These are phyloP conservation scores for Boletus huronensis DNA, from an alignment of 768 basidiomycete genomes.

Conservation along the genomic window DNA sequence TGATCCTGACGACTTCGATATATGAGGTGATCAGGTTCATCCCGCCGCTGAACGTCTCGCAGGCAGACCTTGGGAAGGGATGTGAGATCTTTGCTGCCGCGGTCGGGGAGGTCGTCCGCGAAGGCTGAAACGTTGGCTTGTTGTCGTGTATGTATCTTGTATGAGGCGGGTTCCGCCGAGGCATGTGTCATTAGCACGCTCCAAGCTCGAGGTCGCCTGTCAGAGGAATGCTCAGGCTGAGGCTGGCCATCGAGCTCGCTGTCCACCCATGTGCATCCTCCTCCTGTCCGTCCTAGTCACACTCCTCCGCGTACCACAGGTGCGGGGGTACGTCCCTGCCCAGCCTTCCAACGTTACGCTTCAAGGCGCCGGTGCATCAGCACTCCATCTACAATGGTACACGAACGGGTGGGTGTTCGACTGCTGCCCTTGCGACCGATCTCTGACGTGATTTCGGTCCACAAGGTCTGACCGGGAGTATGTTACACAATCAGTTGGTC, in stretches of 20 bases:
- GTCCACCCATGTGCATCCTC: constrained; percentile 14
- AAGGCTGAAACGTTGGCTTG: constrained; percentile 19
- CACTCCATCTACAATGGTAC: constrained; percentile 60
- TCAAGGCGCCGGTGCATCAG: constrained; percentile 44
- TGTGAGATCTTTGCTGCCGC: constrained; percentile 63
- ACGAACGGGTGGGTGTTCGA: constrained; percentile 40
- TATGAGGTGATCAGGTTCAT: constrained; percentile 92
- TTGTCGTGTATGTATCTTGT: not conserved
- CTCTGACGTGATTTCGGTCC: constrained; percentile 10
- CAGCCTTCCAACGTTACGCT: constrained; percentile 62
- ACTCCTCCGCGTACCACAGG: constrained; percentile 7
- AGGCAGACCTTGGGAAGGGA: constrained; percentile 72
- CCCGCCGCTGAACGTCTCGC: constrained; percentile 79
- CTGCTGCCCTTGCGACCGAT: not conserved
- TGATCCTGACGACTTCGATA: constrained; percentile 85
- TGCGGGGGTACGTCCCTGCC: constrained; percentile 66
- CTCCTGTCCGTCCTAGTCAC: constrained; percentile 7
- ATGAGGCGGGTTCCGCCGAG: constrained; percentile 6
- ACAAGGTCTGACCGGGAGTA: constrained; percentile 48
- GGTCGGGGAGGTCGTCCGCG: constrained; percentile 62
- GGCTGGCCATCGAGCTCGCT: constrained; percentile 4
- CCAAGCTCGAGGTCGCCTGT: constrained; percentile 4
- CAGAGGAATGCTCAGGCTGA: not conserved
- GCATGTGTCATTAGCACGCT: constrained; percentile 6
- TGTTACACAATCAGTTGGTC: constrained; percentile 58